A percentile compares a stretch with the other conserved stretches of the same genome.
These are phyloP conservation scores for Melastoma candidum DNA, from an alignment of 441 rosid species.

Conservation along the genomic window DNA sequence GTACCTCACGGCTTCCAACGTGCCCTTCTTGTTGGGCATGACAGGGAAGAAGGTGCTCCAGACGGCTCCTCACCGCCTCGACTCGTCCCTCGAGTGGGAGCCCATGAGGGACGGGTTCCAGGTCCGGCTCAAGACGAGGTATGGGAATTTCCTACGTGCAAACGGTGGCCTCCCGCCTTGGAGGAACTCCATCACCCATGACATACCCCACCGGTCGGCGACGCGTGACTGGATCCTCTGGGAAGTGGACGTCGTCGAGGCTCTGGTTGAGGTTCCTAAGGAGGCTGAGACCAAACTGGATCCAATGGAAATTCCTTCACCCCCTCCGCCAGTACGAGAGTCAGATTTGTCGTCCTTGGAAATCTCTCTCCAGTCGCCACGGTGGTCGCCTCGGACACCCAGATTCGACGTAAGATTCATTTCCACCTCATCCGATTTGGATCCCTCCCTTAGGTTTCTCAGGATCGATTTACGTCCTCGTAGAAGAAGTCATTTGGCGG, in stretches of 20 bases:
- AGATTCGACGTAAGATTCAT: no score
- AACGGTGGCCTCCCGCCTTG: constrained; percentile 2
- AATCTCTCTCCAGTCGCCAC: no score
- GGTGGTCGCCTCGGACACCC: no score
- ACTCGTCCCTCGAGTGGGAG: constrained; percentile 11
- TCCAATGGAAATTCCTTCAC: no score
- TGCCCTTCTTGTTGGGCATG: constrained; percentile 34
- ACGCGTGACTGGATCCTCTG: background rate
- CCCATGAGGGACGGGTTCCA: constrained; percentile 4
- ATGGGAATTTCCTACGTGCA: constrained; percentile 8
- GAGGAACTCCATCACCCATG: constrained; percentile 8
- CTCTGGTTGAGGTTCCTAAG: no score
- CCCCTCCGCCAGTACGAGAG: no score
- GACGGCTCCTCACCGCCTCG: background rate
- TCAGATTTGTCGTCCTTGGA: no score
- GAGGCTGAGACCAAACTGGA: no score
- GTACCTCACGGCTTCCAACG: constrained; percentile 51
- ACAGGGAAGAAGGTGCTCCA: constrained; percentile 28
- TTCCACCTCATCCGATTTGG: no score
- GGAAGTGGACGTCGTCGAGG: background rate
- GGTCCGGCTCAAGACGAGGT: constrained; percentile 3
- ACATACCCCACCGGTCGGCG: background rate
- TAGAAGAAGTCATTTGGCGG: constrained; percentile 17
- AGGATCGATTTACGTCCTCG: background rate
- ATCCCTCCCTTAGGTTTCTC: no score